phyloP scores from a whole-genome alignment of 108 stramenopile species.

The Fragilaria crotonensis region DNA sequence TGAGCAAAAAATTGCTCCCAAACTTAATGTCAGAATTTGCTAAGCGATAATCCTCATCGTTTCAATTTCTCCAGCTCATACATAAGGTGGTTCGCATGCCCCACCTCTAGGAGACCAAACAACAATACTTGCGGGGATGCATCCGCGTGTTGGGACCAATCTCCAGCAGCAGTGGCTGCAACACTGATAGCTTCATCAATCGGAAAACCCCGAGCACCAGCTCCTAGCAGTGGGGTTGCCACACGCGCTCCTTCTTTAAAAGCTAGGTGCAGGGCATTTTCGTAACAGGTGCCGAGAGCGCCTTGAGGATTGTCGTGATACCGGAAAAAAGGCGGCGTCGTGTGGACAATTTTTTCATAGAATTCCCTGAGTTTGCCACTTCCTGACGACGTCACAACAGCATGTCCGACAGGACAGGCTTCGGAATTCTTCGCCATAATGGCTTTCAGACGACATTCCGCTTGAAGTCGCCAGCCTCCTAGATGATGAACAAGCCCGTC shows the following conservation, averaged over 20 bases:
- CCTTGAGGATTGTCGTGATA: background rate
- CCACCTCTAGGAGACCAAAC: background rate
- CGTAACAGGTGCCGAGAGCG: background rate
- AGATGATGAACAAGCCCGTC: slow-evolving; percentile 75
- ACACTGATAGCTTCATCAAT: slow-evolving; percentile 36
- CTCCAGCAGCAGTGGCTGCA: no score
- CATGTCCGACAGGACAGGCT: slow-evolving; percentile 46
- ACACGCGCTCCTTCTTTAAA: slow-evolving; percentile 16
- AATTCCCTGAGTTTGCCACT: slow-evolving; percentile 7
- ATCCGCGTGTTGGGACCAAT: background rate
- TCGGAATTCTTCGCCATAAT: slow-evolving; percentile 2
- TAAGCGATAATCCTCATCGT: background rate
- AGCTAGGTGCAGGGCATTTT: slow-evolving; percentile 1
- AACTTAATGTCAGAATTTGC: slow-evolving; percentile 23
- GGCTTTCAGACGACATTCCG: slow-evolving; percentile 11
- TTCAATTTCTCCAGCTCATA: background rate
- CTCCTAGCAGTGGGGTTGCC: slow-evolving; percentile 60
- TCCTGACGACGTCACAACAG: slow-evolving; percentile 35
- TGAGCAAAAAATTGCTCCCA: slow-evolving; percentile 43
- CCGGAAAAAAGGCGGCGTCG: slow-evolving; percentile 6
- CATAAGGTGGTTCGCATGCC: background rate
- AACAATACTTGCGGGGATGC: background rate
- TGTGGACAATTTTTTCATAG: slow-evolving; percentile 4
- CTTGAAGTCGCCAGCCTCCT: slow-evolving; percentile 44
- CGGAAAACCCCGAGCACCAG: slow-evolving; percentile 69